Evolutionary conservation across 1,139 yeast species (phyloP).

Genomic region (Blastobotrys elegans): DNA sequence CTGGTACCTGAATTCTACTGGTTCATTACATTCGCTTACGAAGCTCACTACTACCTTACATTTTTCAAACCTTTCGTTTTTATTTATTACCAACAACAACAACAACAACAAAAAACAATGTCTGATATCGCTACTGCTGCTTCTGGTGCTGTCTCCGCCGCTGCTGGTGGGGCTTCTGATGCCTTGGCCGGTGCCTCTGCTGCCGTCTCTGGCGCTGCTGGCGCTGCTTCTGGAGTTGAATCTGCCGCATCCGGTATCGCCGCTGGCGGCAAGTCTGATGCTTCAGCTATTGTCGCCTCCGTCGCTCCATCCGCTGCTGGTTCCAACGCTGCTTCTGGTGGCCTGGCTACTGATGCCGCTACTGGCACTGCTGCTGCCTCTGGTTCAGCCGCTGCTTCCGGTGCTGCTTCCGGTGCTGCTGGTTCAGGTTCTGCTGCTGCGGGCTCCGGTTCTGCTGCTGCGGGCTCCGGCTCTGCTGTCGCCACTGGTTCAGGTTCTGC

Average conservation of each 20-base stretch:
- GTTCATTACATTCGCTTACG: neutral
- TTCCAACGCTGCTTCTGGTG: constrained; percentile 13
- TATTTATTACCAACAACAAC: neutral
- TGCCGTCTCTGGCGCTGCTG: constrained; percentile 11
- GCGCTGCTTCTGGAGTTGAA: constrained; percentile 3
- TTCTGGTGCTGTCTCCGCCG: constrained; percentile 12
- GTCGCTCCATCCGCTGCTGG: constrained; percentile 16
- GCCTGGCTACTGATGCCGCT: constrained; percentile 12
- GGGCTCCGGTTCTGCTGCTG: constrained; percentile 18
- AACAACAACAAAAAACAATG: constrained; percentile 6
- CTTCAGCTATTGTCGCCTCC: constrained; percentile 15
- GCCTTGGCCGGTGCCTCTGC: constrained; percentile 15
- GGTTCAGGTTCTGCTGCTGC: constrained; percentile 14
- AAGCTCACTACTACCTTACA: neutral
- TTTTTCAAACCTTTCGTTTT: constrained; percentile 1
- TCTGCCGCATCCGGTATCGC: constrained; percentile 8
- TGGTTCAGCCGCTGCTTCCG: constrained; percentile 14
- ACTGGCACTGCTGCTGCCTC: constrained; percentile 14
- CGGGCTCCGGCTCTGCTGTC: constrained; percentile 18
- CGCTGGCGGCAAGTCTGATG: constrained; percentile 3
- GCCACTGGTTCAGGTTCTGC: constrained; percentile 14
- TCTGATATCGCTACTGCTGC: constrained; percentile 15
- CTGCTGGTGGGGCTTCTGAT: constrained; percentile 13
- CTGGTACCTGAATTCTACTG: neutral
- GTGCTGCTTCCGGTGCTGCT: constrained; percentile 16